Percentiles rank a stretch among this genome's conserved stretches.
These are phyloP conservation scores for Phytopythium montanum DNA, from an alignment of 352 stramenopile species.

Conservation along the genomic window DNA sequence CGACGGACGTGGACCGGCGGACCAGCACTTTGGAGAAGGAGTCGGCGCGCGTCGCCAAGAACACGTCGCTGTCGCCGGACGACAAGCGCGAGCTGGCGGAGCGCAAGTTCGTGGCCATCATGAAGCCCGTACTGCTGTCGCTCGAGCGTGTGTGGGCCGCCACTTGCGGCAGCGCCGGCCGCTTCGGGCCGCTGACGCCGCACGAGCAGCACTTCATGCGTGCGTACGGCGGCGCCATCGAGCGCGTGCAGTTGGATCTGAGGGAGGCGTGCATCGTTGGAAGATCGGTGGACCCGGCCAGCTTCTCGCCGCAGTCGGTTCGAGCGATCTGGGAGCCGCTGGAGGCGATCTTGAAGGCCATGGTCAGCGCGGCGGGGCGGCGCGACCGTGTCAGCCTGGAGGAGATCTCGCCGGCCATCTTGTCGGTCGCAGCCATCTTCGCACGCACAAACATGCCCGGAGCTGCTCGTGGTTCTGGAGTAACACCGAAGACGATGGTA, in stretches of 20 bases:
- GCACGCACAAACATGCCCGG: slow-evolving; percentile 59
- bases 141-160: slow-evolving; percentile 63
- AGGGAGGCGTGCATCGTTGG: slow-evolving; percentile 1
- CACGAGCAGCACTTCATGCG: slow-evolving; percentile 76
- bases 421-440: slow-evolving; percentile 32
- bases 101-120: slow-evolving; percentile 76
- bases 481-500: slow-evolving; percentile 13
- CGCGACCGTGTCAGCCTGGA: slow-evolving; percentile 51
- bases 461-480: slow-evolving; percentile 7
- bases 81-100: slow-evolving; percentile 68
- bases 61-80: slow-evolving; percentile 45
- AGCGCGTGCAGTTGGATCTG: slow-evolving; percentile 25
- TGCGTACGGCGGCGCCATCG: slow-evolving; percentile 52
- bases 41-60: slow-evolving; percentile 61
- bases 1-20: slow-evolving; percentile 60
- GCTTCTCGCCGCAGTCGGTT: slow-evolving; percentile 10
- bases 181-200: slow-evolving; percentile 35
- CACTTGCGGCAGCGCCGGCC: slow-evolving; percentile 37
- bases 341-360: slow-evolving; percentile 61
- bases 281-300: background rate
- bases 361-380: slow-evolving; percentile 36
- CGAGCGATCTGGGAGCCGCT: slow-evolving; percentile 64
- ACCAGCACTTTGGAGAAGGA: slow-evolving; percentile 77
- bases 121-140: slow-evolving; percentile 74
- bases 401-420: slow-evolving; percentile 73